Percentiles rank a stretch among this genome's conserved stretches.
Evolutionary conservation across 2,329 filamentous ascomycete species (phyloP).

Genomic region (Ophiostoma sp.): DNA sequence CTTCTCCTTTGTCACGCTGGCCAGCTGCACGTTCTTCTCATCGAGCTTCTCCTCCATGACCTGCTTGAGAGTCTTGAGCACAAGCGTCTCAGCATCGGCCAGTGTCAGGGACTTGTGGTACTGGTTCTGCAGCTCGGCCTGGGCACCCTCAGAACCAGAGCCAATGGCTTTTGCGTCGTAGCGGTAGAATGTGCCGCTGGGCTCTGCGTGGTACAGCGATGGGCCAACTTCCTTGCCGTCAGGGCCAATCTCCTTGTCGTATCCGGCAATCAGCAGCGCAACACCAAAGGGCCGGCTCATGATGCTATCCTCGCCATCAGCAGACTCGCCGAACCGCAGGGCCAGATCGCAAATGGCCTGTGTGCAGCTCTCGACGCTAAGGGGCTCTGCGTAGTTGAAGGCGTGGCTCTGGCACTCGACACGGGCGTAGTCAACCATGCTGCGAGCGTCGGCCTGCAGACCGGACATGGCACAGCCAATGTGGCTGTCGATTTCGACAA

Average conservation of each 20-base stretch:
- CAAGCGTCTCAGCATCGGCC: conserved; percentile 85
- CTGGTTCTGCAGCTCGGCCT: conserved; percentile 96
- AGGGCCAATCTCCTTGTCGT: conserved; percentile 49
- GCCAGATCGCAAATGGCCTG: conserved; percentile 98
- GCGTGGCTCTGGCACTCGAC: conserved; percentile 95
- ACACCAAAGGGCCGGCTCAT: conserved; percentile 98
- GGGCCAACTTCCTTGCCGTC: conserved; percentile 70
- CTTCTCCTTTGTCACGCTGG: conserved; percentile 94
- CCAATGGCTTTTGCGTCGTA: conserved; percentile 99
- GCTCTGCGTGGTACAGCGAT: conserved; percentile 95
- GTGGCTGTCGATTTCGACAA: conserved; percentile 97
- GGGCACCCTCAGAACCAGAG: conserved; percentile 92
- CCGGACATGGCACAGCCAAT: conserved; percentile 99
- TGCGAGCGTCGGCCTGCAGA: conserved; percentile 92
- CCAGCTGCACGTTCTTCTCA: conserved; percentile 96
- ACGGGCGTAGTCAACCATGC: conserved; percentile 96
- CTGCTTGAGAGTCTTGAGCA: conserved; percentile 97
- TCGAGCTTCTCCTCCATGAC: conserved; percentile 99
- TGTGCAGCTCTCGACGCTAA: conserved; percentile 95
- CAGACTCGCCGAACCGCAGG: conserved; percentile 92
- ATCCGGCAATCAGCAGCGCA: conserved; percentile 90
- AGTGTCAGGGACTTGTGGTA: conserved; percentile 98
- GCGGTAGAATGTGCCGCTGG: conserved; percentile 95
- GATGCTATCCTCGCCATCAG: conserved; percentile 95
- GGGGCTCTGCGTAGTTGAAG: conserved; percentile 95